Conservation (phyloP, 306 rosid species). For the Hylodesmum podocarpum region DNA sequence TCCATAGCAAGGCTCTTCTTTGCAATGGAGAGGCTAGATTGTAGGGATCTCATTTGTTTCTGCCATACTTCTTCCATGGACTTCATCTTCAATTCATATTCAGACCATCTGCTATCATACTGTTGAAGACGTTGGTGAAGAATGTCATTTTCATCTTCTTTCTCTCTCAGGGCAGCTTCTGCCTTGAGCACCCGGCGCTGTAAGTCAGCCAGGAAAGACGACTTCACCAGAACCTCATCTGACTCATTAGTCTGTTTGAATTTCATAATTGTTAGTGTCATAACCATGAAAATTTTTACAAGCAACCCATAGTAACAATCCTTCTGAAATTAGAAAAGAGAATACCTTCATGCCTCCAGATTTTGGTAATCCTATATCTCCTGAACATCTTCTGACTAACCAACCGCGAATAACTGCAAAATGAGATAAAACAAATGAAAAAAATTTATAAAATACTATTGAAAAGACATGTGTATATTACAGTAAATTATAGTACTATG, state of each 20-base stretch:
- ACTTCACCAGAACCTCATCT: constrained; percentile 88
- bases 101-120: constrained; percentile 96
- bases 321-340: constrained; percentile 20
- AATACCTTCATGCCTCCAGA: constrained; percentile 62
- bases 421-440: constrained; percentile 27
- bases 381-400: constrained; percentile 88
- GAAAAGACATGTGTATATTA: not conserved
- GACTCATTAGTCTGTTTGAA: constrained; percentile 64
- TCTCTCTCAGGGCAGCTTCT: constrained; percentile 88
- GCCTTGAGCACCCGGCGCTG: constrained; percentile 96
- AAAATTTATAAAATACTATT: not conserved
- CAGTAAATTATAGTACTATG: not conserved
- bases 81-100: constrained; percentile 92
- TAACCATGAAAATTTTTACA: not conserved
- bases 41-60: constrained; percentile 97
- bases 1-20: constrained; percentile 96
- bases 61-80: constrained; percentile 99
- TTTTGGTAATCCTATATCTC: constrained; percentile 67
- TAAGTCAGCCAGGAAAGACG: constrained; percentile 88
- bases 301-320: constrained; percentile 5
- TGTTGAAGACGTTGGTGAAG: constrained; percentile 96
- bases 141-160: constrained; percentile 98
- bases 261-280: constrained; percentile 25
- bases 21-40: constrained; percentile 97
- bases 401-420: constrained; percentile 89